Evolutionary conservation across 2,329 filamentous ascomycete species (phyloP).

Genomic region (Penicillium sp.): DNA sequence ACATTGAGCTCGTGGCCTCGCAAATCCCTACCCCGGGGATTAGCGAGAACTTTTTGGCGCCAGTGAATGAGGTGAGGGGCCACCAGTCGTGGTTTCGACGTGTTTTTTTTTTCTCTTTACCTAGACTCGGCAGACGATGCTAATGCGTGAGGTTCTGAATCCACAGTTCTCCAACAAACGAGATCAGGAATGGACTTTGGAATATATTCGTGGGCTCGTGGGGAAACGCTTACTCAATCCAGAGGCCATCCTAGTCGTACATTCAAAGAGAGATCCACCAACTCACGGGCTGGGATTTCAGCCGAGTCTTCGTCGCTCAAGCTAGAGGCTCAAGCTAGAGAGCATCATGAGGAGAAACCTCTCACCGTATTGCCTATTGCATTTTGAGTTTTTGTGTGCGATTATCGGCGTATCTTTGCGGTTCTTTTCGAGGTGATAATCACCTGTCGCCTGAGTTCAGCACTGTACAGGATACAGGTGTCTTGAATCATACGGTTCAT

Average conservation of each 20-base stretch:
- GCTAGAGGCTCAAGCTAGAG: background rate
- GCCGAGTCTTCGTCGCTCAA: conserved; percentile 4
- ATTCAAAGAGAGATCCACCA: conserved; percentile 26
- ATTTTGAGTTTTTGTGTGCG: no score
- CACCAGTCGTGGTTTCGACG: no score
- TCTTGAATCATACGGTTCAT: no score
- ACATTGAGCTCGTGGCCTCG: conserved; percentile 24
- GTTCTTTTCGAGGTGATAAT: no score
- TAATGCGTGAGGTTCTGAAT: background rate
- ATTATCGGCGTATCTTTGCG: no score
- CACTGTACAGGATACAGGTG: no score
- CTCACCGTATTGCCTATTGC: no score
- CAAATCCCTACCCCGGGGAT: conserved; percentile 25
- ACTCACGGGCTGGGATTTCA: conserved; percentile 24
- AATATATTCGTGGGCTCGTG: conserved; percentile 25
- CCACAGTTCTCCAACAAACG: conserved; percentile 26
- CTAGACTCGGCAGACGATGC: background rate
- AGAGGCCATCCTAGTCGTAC: conserved; percentile 21
- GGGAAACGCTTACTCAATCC: conserved; percentile 15
- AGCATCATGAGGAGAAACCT: no score
- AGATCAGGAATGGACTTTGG: conserved; percentile 33
- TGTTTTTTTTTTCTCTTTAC: background rate
- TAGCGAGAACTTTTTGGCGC: conserved; percentile 31
- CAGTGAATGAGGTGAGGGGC: conserved; percentile 28
- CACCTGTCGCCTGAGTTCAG: no score